Conservation (phyloP, 1,139 yeast genomes). For the Geotrichum siamense region DNA sequence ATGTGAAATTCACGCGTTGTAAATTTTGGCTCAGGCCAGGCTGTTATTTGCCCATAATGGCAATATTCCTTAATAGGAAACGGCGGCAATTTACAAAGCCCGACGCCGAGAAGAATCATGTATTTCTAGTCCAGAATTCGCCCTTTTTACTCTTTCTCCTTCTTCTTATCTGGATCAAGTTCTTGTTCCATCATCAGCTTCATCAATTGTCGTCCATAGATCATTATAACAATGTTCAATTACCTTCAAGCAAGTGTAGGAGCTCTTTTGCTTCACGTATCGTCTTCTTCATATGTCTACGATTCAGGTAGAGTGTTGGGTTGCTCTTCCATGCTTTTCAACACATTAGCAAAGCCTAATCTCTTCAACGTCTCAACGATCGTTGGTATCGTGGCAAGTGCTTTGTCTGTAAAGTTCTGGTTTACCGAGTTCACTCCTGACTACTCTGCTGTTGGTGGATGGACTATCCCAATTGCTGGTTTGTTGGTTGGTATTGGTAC, state of each 20-base stretch:
- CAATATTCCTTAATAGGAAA: too few relatives aligned
- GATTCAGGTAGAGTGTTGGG: slow-evolving; percentile 40
- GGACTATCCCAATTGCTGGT: slow-evolving; percentile 31
- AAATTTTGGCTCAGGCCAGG: too few relatives aligned
- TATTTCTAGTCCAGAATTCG: too few relatives aligned
- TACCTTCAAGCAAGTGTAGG: slow-evolving; percentile 41
- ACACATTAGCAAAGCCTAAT: slow-evolving; percentile 26
- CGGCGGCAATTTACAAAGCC: too few relatives aligned
- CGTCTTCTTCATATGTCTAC: slow-evolving; percentile 38
- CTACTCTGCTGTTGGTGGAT: slow-evolving; percentile 19
- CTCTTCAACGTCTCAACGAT: slow-evolving; percentile 27
- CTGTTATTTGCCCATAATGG: too few relatives aligned
- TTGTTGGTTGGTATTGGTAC: slow-evolving; percentile 43
- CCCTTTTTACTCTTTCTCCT: too few relatives aligned
- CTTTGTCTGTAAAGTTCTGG: slow-evolving; percentile 21
- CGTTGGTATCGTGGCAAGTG: slow-evolving; percentile 32
- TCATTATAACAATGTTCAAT: too few relatives aligned
- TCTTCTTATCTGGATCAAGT: too few relatives aligned
- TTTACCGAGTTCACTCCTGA: slow-evolving; percentile 28
- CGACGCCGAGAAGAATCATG: too few relatives aligned
- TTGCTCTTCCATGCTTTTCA: slow-evolving; percentile 39
- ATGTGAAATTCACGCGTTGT: too few relatives aligned
- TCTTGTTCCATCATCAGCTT: too few relatives aligned
- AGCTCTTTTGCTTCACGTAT: slow-evolving; percentile 40
- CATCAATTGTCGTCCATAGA: too few relatives aligned